phyloP scores from a whole-genome alignment of 2,329 filamentous ascomycete species.

The Fusarium sp. region DNA sequence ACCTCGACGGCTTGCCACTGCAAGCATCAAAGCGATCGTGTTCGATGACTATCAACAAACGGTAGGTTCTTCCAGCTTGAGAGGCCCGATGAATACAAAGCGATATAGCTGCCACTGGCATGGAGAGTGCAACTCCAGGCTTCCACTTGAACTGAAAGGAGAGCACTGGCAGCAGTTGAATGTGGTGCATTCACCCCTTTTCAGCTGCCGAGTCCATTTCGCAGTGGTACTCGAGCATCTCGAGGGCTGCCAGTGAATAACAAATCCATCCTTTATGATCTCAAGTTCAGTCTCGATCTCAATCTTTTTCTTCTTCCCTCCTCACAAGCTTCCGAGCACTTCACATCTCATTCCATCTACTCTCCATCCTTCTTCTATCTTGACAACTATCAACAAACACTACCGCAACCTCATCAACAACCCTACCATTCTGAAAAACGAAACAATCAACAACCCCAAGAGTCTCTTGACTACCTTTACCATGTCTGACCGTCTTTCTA shows the following conservation, averaged over 20 bases:
- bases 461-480: not conserved
- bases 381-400: not conserved
- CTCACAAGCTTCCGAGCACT: not conserved
- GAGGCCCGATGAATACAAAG: fast-evolving
- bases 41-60: not conserved
- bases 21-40: fast-evolving
- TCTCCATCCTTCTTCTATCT: not conserved
- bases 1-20: not conserved
- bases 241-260: not conserved
- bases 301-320: not conserved
- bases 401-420: not conserved
- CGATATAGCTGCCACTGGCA: not conserved
- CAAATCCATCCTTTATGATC: not conserved
- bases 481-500: not conserved
- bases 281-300: not conserved
- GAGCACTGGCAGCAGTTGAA: fast-evolving
- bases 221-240: not conserved
- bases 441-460: not conserved
- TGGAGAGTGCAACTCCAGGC: too few relatives aligned
- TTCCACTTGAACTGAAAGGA: not conserved
- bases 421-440: not conserved
- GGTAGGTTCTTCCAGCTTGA: fast-evolving
- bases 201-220: not conserved
- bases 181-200: not conserved
- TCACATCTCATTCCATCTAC: not conserved